Conservation (phyloP, 2,329 filamentous ascomycete species). For the Aspergillus sp. region DNA sequence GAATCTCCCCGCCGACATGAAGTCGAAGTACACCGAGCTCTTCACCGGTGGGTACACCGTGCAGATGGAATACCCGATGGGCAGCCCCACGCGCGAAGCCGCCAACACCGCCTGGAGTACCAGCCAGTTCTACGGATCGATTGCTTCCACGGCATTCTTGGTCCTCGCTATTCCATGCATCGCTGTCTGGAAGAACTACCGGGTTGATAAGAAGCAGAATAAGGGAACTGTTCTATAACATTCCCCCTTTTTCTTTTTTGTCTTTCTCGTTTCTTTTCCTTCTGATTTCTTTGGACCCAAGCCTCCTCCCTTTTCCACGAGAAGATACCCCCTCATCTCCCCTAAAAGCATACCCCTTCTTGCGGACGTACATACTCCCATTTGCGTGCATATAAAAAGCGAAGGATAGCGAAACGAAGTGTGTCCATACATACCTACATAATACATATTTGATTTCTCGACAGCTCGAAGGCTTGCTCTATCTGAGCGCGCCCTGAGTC, state of each 20-base stretch:
- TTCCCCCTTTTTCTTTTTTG: neutral
- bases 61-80: conserved; percentile 24
- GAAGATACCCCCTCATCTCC: too few species aligned
- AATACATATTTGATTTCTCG: too few species aligned
- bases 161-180: conserved; percentile 27
- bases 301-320: too few species aligned
- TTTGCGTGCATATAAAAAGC: too few species aligned
- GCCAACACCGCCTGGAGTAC: conserved; percentile 32
- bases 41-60: conserved; percentile 19
- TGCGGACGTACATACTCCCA: neutral
- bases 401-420: too few species aligned
- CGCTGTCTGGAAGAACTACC: conserved; percentile 33
- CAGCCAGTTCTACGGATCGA: conserved; percentile 28
- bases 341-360: neutral
- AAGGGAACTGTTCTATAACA: conserved; percentile 11
- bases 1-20: conserved; percentile 35
- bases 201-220: conserved; percentile 25
- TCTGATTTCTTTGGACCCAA: neutral
- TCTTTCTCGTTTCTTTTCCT: neutral
- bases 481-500: too few species aligned
- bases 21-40: conserved; percentile 14
- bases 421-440: too few species aligned
- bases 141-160: conserved; percentile 28
- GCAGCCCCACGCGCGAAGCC: conserved; percentile 22
- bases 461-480: too few species aligned